Evolutionary conservation across 2,329 filamentous ascomycete species (phyloP).

Genomic region (Xylariales sp.): DNA sequence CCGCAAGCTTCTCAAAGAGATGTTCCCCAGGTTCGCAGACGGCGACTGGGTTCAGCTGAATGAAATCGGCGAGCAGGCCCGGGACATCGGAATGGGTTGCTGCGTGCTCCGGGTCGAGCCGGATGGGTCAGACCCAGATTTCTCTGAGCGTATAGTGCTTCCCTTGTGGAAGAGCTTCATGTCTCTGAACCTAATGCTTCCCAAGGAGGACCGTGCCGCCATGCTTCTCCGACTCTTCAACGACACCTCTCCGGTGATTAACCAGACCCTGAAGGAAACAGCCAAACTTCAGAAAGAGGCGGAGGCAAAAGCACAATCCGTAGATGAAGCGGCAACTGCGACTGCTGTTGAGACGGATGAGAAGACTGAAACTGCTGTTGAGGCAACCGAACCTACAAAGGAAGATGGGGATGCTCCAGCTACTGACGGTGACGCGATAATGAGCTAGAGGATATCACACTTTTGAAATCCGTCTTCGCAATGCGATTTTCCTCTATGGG

Average conservation of each 20-base stretch:
- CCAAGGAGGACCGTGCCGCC: conserved; percentile 90
- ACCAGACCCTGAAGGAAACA: conserved; percentile 54
- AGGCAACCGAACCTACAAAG: conserved; percentile 8
- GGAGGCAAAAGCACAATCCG: too few species aligned
- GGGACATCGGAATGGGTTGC: conserved; percentile 82
- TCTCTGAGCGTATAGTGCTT: conserved; percentile 76
- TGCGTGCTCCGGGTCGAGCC: conserved; percentile 84
- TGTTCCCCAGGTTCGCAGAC: conserved; percentile 87
- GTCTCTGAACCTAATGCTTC: conserved; percentile 93
- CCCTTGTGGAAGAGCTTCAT: conserved; percentile 92
- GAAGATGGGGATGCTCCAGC: conserved; percentile 1
- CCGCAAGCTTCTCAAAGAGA: conserved; percentile 79
- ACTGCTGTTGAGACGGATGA: conserved; percentile 11
- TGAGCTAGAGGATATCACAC: too few species aligned
- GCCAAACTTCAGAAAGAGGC: conserved; percentile 32
- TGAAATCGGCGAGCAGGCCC: conserved; percentile 82
- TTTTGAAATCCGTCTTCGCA: too few species aligned
- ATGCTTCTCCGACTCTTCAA: conserved; percentile 92
- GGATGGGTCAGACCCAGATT: conserved; percentile 55
- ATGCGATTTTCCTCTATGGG: too few species aligned
- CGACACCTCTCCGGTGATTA: conserved; percentile 79
- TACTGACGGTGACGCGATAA: not conserved
- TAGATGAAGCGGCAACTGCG: too few species aligned
- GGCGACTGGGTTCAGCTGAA: conserved; percentile 71
- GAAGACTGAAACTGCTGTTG: conserved; percentile 8